Evolutionary conservation across 2,329 filamentous ascomycete genomes (phyloP).

Genomic region (Calonectria leucothoes): DNA sequence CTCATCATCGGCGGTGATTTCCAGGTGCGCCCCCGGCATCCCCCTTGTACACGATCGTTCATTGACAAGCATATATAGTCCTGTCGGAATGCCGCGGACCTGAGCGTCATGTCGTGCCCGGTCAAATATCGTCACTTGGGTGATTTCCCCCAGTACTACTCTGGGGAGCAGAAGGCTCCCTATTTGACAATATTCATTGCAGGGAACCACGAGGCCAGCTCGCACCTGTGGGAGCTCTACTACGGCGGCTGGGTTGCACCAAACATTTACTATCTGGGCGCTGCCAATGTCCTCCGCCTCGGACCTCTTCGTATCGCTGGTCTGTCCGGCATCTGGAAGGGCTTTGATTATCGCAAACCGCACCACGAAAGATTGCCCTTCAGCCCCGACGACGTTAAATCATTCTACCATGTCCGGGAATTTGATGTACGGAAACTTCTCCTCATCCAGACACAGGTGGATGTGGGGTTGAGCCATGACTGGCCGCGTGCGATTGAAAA

Average conservation of each 20-base stretch:
- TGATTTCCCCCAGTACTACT: constrained; percentile 96
- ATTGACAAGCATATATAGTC: constrained; percentile 62
- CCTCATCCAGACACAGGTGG: constrained; percentile 86
- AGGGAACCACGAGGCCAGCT: constrained; percentile 95
- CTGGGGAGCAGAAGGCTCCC: constrained; percentile 79
- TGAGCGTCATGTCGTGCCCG: constrained; percentile 90
- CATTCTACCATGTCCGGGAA: constrained; percentile 91
- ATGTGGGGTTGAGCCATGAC: constrained; percentile 93
- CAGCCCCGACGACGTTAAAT: constrained; percentile 78
- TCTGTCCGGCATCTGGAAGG: constrained; percentile 95
- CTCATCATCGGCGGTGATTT: constrained; percentile 98
- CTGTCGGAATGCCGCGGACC: constrained; percentile 87
- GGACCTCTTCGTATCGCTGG: constrained; percentile 90
- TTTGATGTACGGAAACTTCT: constrained; percentile 91
- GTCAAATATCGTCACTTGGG: constrained; percentile 87
- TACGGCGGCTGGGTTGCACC: constrained; percentile 98
- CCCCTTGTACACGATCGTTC: background rate
- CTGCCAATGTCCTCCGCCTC: constrained; percentile 86
- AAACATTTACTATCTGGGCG: constrained; percentile 97
- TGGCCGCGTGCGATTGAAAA: constrained; percentile 90
- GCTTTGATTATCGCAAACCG: constrained; percentile 83
- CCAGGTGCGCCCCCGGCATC: constrained; percentile 64
- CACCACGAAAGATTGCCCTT: constrained; percentile 92
- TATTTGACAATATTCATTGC: constrained; percentile 93
- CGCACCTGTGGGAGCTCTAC: constrained; percentile 90